Evolutionary conservation across 176 grass and related monocot species (phyloP).

Genomic region (Phragmites australis): DNA sequence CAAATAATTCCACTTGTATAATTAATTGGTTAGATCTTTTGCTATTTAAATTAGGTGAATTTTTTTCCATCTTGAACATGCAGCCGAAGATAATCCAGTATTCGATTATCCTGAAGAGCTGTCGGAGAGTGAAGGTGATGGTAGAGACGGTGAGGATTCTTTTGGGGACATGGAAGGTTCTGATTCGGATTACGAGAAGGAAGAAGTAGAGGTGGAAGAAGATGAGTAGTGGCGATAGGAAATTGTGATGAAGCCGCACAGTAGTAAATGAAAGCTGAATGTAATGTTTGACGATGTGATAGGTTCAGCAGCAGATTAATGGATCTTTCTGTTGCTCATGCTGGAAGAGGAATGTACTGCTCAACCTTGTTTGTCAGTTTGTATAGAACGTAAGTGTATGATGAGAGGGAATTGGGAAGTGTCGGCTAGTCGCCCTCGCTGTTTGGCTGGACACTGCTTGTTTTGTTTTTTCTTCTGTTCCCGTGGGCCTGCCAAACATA

Average conservation of each 20-base stretch:
- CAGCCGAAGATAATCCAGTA: conserved; percentile 80
- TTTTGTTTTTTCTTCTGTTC: too few species aligned
- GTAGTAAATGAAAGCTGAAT: neutral
- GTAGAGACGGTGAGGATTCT: conserved; percentile 31
- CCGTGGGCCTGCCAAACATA: too few species aligned
- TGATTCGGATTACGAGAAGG: conserved; percentile 44
- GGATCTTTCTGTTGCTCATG: neutral
- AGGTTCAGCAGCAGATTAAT: neutral
- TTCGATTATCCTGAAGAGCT: conserved; percentile 82
- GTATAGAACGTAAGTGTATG: neutral
- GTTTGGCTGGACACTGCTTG: too few species aligned
- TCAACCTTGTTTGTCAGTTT: neutral
- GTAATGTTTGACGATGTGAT: neutral
- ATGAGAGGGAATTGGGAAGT: too few species aligned
- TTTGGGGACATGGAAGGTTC: conserved; percentile 46
- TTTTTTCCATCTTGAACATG: conserved; percentile 5
- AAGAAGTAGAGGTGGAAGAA: conserved; percentile 47
- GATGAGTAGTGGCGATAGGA: neutral
- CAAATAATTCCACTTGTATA: neutral
- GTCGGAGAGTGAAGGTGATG: conserved; percentile 48
- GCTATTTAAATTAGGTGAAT: neutral
- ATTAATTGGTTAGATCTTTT: neutral
- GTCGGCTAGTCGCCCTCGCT: too few species aligned
- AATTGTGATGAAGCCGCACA: neutral
- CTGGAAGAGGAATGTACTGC: neutral